Conservation (phyloP, 2,329 filamentous ascomycete genomes). For the Paecilomyces niveus region DNA sequence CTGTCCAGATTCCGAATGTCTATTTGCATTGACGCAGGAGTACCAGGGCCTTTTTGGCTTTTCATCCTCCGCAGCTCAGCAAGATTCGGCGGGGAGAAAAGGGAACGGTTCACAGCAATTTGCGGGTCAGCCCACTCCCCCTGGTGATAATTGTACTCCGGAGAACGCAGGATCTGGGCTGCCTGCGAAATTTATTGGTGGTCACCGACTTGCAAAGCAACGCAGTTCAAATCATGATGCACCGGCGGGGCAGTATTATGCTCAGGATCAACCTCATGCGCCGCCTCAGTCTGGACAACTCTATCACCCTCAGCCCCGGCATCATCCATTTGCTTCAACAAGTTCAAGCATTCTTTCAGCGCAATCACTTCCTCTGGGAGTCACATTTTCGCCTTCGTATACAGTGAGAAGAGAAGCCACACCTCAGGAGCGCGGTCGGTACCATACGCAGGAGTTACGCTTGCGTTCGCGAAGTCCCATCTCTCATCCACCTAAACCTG, state of each 20-base stretch:
- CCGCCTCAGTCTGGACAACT: not conserved
- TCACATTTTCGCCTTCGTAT: slow-evolving; percentile 5
- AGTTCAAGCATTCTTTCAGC: slow-evolving; percentile 4
- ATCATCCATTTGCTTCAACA: not conserved
- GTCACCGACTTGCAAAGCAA: not conserved
- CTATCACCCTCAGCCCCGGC: not conserved
- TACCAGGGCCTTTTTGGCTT: slow-evolving; percentile 13
- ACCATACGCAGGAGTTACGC: slow-evolving; percentile 26
- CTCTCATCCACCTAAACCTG: slow-evolving; percentile 16
- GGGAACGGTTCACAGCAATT: slow-evolving; percentile 1
- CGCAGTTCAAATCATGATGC: not conserved
- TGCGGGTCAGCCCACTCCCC: slow-evolving; percentile 6
- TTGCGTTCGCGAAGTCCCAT: slow-evolving; percentile 31
- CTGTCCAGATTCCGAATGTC: not conserved
- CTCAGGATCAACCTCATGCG: not conserved
- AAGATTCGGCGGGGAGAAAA: not conserved
- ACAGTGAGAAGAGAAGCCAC: not conserved
- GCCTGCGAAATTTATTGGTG: not conserved
- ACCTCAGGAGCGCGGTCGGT: slow-evolving; percentile 9
- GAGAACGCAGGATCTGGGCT: not conserved
- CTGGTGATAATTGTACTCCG: slow-evolving; percentile 3
- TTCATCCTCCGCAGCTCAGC: slow-evolving; percentile 2
- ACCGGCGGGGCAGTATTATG: not conserved
- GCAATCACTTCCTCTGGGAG: slow-evolving; percentile 5
- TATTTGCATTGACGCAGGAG: not conserved